Percentiles rank a stretch among this genome's conserved stretches.
phyloP scores from a whole-genome alignment of 345 rosid species.

The Citrus mangshanensis region DNA sequence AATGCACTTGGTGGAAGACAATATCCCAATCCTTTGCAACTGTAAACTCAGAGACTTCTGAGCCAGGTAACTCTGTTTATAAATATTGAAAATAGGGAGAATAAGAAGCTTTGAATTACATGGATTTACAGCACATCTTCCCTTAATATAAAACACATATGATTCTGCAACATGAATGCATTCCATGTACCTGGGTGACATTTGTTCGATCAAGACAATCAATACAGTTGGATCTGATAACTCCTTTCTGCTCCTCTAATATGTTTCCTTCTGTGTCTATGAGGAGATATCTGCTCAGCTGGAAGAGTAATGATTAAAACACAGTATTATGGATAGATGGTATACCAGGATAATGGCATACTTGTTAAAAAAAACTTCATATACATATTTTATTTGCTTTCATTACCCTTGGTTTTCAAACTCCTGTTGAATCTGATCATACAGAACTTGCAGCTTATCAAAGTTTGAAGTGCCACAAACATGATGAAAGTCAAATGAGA shows the following conservation, averaged over 20 bases:
- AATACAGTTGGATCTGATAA: constrained; percentile 87
- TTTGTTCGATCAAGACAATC: constrained; percentile 98
- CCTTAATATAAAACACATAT: background rate
- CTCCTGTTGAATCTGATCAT: constrained; percentile 69
- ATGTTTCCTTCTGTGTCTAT: constrained; percentile 62
- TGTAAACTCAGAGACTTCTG: constrained; percentile 69
- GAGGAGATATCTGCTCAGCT: constrained; percentile 87
- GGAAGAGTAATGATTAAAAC: constrained; percentile 51
- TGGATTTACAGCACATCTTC: background rate
- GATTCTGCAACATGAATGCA: constrained; percentile 19
- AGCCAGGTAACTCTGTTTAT: constrained; percentile 67
- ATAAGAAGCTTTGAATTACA: background rate
- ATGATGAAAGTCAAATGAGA: constrained; percentile 82
- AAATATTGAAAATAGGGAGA: constrained; percentile 21
- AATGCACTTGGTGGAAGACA: constrained; percentile 56
- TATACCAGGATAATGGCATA: constrained; percentile 19
- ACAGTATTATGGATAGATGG: constrained; percentile 38
- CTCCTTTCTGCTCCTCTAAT: constrained; percentile 85
- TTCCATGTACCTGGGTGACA: constrained; percentile 78
- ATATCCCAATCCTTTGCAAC: constrained; percentile 61
- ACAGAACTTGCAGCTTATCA: constrained; percentile 65
- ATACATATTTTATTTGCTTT: constrained; percentile 12
- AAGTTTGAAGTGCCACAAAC: constrained; percentile 83
- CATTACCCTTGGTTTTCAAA: constrained; percentile 86
- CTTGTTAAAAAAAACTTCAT: constrained; percentile 6